Conservation (phyloP, 805 yeast genomes). For the Candida maesae region DNA sequence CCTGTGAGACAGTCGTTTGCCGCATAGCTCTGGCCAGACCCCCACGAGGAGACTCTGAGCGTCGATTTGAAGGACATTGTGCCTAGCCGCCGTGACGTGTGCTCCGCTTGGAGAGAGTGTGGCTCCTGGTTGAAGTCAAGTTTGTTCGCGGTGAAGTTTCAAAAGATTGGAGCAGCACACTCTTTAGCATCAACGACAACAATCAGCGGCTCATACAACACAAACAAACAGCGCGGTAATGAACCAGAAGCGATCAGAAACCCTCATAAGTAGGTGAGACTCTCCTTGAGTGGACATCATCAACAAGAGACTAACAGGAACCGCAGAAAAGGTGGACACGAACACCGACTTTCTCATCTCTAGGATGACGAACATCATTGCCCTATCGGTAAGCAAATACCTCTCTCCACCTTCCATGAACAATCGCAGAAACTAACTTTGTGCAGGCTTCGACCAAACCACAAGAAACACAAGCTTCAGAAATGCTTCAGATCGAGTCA, state of each 20-base stretch:
- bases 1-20: slow-evolving; percentile 11
- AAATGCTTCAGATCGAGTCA: slow-evolving; percentile 51
- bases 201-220: not conserved
- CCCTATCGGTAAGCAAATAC: slow-evolving; percentile 34
- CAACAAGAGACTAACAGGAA: not conserved
- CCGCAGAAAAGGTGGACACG: slow-evolving; percentile 44
- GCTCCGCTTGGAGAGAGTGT: not conserved
- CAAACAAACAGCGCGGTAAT: slow-evolving; percentile 23
- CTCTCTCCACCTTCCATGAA: not conserved
- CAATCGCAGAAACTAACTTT: not conserved
- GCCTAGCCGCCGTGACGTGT: not conserved
- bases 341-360: slow-evolving; percentile 48
- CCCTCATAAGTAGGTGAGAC: slow-evolving; percentile 34
- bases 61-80: not conserved
- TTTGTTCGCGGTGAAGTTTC: slow-evolving; percentile 1
- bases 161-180: not conserved
- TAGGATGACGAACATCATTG: slow-evolving; percentile 51
- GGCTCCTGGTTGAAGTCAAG: not conserved
- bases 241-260: slow-evolving; percentile 42
- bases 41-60: slow-evolving; percentile 7
- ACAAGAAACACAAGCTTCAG: slow-evolving; percentile 42
- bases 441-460: slow-evolving; percentile 28
- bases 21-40: slow-evolving; percentile 7
- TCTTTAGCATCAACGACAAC: too few relatives aligned
- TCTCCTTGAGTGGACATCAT: not conserved